A percentile compares a stretch with the other conserved stretches of the same genome.
Conservation (phyloP, 257 asterid species). For the Galeopsis tetrahit region DNA sequence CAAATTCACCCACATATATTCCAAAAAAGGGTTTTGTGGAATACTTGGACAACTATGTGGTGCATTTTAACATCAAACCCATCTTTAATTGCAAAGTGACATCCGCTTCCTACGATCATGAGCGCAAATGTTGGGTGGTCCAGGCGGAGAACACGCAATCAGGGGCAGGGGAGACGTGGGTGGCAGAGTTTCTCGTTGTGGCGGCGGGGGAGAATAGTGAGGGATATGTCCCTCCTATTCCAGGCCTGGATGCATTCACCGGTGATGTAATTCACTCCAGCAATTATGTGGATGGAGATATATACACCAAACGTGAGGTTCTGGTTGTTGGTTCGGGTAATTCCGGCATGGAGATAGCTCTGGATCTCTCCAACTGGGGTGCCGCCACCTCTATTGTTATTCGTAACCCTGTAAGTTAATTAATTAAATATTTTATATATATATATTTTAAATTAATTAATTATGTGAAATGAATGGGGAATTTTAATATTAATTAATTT, state of each 20-base stretch:
- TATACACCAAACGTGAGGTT: constrained; percentile 23
- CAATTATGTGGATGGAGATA: constrained; percentile 40
- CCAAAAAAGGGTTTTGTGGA: constrained; percentile 43
- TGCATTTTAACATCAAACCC: constrained; percentile 35
- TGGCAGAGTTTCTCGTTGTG: constrained; percentile 45
- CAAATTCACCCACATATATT: constrained; percentile 43
- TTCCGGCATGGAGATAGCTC: constrained; percentile 80
- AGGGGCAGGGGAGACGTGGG: constrained; percentile 32
- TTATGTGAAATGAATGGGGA: neutral
- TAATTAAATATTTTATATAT: no score
- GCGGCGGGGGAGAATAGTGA: constrained; percentile 61
- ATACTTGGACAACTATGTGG: constrained; percentile 49
- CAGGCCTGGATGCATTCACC: constrained; percentile 40
- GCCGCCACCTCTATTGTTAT: constrained; percentile 52
- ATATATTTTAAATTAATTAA: neutral
- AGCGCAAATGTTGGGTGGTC: constrained; percentile 39
- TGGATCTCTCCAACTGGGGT: constrained; percentile 54
- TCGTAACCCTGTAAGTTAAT: constrained; percentile 57
- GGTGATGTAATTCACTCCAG: constrained; percentile 54
- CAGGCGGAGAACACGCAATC: constrained; percentile 4
- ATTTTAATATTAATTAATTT: neutral
- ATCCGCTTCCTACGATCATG: constrained; percentile 32
- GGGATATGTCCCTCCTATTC: constrained; percentile 42
- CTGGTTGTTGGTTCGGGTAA: constrained; percentile 72
- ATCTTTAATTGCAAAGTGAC: constrained; percentile 27